Percentiles rank a stretch among this genome's conserved stretches.
These are phyloP conservation scores for Termitomyces titanicus DNA, from an alignment of 768 basidiomycete genomes.

Conservation along the genomic window DNA sequence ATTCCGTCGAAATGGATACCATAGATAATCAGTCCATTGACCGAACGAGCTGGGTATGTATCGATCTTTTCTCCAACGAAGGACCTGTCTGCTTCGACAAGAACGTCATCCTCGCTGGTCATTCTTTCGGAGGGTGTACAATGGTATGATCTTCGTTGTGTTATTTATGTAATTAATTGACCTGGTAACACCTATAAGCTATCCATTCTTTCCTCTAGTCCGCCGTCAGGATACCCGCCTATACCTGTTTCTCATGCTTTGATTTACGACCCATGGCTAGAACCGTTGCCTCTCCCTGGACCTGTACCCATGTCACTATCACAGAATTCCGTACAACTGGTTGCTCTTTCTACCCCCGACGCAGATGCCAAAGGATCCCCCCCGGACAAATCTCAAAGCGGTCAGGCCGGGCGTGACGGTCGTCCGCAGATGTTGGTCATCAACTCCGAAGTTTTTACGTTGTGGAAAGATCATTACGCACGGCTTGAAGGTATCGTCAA, in stretches of 20 bases:
- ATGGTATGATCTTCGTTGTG: slow-evolving; percentile 24
- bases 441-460: slow-evolving; percentile 74
- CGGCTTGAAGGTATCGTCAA: slow-evolving; percentile 50
- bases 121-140: slow-evolving; percentile 47
- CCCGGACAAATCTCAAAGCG: slow-evolving; percentile 3
- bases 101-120: slow-evolving; percentile 38
- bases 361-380: slow-evolving; percentile 1
- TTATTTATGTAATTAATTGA: neutral
- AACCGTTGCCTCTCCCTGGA: slow-evolving; percentile 64
- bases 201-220: slow-evolving; percentile 48
- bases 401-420: neutral
- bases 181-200: slow-evolving; percentile 35
- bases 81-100: slow-evolving; percentile 28
- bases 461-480: slow-evolving; percentile 74
- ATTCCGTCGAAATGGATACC: slow-evolving; percentile 29
- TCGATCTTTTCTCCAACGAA: slow-evolving; percentile 17
- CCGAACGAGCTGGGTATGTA: slow-evolving; percentile 37
- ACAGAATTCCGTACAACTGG: slow-evolving; percentile 5
- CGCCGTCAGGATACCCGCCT: slow-evolving; percentile 33
- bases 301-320: slow-evolving; percentile 29
- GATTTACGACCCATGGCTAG: slow-evolving; percentile 82
- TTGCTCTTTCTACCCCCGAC: slow-evolving; percentile 3
- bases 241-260: slow-evolving; percentile 59
- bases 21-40: slow-evolving; percentile 33
- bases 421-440: slow-evolving; percentile 55